Evolutionary conservation across 306 rosid species (phyloP).

Genomic region (peach (Prunus persica)): Prunus_persica_NCBIv2 NC_034014.1:27307501-27308000

Average conservation of each 20-base stretch:
- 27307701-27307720: conserved; percentile 86
- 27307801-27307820: conserved; percentile 97
- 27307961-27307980: conserved; percentile 92
- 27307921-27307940: conserved; percentile 93
- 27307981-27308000: conserved; percentile 97
- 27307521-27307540: neutral
- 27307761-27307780: conserved; percentile 79
- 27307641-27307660: conserved; percentile 70
- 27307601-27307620: conserved; percentile 13
- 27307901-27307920: conserved; percentile 51
- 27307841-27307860: conserved; percentile 88
- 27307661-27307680: conserved; percentile 70
- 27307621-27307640: conserved; percentile 20
- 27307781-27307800: conserved; percentile 83
- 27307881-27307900: conserved; percentile 45
- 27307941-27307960: conserved; percentile 94
- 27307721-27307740: conserved; percentile 89
- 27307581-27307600: neutral
- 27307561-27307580: neutral
- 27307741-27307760: conserved; percentile 79
- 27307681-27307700: conserved; percentile 88
- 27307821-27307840: conserved; percentile 94
- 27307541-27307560: conserved; percentile 4
- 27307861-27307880: conserved; percentile 89
- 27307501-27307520: conserved; percentile 5